Evolutionary conservation across 768 basidiomycete species (phyloP).

Genomic region (Collybia mongolica): DNA sequence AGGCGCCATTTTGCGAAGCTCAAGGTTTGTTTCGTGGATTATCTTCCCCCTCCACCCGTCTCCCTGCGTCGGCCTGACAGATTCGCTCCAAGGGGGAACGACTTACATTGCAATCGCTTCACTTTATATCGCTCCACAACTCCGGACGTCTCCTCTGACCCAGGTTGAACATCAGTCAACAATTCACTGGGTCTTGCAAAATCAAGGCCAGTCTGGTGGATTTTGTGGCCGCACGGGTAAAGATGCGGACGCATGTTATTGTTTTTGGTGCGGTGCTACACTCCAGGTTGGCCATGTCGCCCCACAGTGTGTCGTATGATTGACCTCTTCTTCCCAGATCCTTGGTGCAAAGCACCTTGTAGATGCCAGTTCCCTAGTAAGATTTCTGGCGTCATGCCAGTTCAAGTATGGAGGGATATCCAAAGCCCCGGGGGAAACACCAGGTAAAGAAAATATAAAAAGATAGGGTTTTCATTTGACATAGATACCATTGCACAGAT

Average conservation of each 20-base stretch:
- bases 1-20: constrained; percentile 78
- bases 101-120: constrained; percentile 91
- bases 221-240: constrained; percentile 91
- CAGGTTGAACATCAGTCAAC: constrained; percentile 48
- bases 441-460: constrained; percentile 48
- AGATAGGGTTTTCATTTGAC: constrained; percentile 9
- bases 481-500: constrained; percentile 43
- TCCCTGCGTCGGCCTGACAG: not conserved
- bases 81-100: constrained; percentile 72
- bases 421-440: constrained; percentile 76
- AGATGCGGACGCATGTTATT: constrained; percentile 89
- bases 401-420: constrained; percentile 88
- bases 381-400: constrained; percentile 76
- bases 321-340: constrained; percentile 46
- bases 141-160: constrained; percentile 24
- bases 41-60: not conserved
- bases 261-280: constrained; percentile 91
- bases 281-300: constrained; percentile 53
- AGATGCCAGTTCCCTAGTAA: constrained; percentile 50
- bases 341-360: constrained; percentile 61
- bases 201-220: constrained; percentile 71
- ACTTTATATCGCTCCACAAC: constrained; percentile 49
- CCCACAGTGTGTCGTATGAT: not conserved
- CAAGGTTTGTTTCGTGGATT: constrained; percentile 54
- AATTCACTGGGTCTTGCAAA: constrained; percentile 74